Conservation (phyloP, 345 rosid genomes). For the Aquilaria malaccensis region DNA sequence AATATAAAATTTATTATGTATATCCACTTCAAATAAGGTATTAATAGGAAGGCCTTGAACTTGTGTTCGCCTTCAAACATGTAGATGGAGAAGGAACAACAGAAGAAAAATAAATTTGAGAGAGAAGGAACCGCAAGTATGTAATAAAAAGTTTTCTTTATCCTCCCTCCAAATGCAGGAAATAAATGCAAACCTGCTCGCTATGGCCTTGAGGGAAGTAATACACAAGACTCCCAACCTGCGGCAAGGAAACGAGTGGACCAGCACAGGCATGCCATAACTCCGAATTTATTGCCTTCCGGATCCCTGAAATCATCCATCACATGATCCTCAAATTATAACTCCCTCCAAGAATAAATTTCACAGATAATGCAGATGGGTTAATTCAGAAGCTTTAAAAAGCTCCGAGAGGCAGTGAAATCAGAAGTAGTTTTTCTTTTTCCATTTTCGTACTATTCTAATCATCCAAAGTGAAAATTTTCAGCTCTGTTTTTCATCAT, state of each 20-base stretch:
- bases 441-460: no score
- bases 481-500: no score
- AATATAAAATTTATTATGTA: no score
- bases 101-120: not conserved
- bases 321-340: slow-evolving; percentile 1
- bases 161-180: not conserved
- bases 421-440: no score
- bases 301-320: slow-evolving; percentile 39
- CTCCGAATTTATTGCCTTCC: slow-evolving; percentile 78
- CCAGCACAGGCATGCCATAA: slow-evolving; percentile 99
- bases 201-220: slow-evolving; percentile 99
- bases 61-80: no score
- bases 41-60: no score
- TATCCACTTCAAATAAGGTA: no score
- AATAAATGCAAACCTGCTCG: slow-evolving; percentile 72
- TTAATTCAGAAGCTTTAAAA: not conserved
- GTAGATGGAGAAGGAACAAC: not conserved
- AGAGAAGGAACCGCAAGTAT: not conserved
- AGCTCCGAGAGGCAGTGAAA: no score
- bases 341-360: slow-evolving; percentile 7
- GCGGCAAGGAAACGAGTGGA: slow-evolving; percentile 92
- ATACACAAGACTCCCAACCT: slow-evolving; percentile 84
- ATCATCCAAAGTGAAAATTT: no score
- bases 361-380: not conserved
- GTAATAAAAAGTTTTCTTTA: not conserved